phyloP scores from a whole-genome alignment of 306 rosid species.

The Cucumis sativus region Cucumber_9930_V3 NC_026657.2:9970501-9971000 shows the following conservation, averaged over 20 bases:
- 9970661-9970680: slow-evolving; percentile 39
- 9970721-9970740: slow-evolving; percentile 42
- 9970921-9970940: slow-evolving; percentile 52
- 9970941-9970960: slow-evolving; percentile 45
- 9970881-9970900: slow-evolving; percentile 42
- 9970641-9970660: slow-evolving; percentile 63
- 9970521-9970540: slow-evolving; percentile 58
- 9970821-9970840: slow-evolving; percentile 51
- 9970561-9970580: slow-evolving; percentile 52
- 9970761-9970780: slow-evolving; percentile 63
- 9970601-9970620: slow-evolving; percentile 64
- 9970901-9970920: slow-evolving; percentile 20
- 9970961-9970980: slow-evolving; percentile 61
- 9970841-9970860: slow-evolving; percentile 49
- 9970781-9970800: slow-evolving; percentile 73
- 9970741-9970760: slow-evolving; percentile 67
- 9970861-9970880: slow-evolving; percentile 60
- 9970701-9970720: slow-evolving; percentile 33
- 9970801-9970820: slow-evolving; percentile 51
- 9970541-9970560: slow-evolving; percentile 76
- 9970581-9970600: slow-evolving; percentile 54
- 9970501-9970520: slow-evolving; percentile 41
- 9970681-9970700: slow-evolving; percentile 48
- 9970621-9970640: slow-evolving; percentile 72
- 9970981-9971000: slow-evolving; percentile 63